phyloP scores from a whole-genome alignment of 192 early-diverging fungal genomes.

The Blastocladiella britannica region DNA sequence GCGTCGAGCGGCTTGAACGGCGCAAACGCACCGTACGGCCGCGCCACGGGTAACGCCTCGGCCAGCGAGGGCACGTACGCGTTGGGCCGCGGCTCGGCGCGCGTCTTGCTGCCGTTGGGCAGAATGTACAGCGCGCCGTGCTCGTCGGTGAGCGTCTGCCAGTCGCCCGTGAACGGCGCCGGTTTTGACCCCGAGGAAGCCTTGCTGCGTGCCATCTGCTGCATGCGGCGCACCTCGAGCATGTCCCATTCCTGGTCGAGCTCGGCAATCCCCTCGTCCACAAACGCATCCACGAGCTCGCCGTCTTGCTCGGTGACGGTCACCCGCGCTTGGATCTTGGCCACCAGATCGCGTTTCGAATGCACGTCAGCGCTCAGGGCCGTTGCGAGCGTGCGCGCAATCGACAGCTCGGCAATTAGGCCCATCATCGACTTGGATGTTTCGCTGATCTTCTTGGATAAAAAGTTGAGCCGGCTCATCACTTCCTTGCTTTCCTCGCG shows the following conservation, averaged over 20 bases:
- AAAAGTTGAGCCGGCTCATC: conserved; percentile 23
- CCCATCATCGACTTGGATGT: conserved; percentile 32
- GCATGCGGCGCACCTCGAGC: conserved; percentile 8
- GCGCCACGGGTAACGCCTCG: conserved; percentile 33
- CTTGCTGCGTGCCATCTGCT: conserved; percentile 1
- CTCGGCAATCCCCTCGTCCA: background rate
- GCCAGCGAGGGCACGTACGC: conserved; percentile 28
- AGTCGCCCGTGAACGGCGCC: too few relatives aligned
- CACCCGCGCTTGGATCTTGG: too few relatives aligned
- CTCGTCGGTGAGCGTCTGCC: background rate
- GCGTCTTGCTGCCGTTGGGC: conserved; percentile 19
- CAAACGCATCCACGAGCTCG: too few relatives aligned
- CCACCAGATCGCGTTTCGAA: background rate
- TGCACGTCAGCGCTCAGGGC: background rate
- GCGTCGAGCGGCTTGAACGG: conserved; percentile 32
- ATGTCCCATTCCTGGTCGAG: conserved; percentile 13
- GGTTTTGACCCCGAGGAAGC: too few relatives aligned
- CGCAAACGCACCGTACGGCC: conserved; percentile 30
- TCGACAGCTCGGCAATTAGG: conserved; percentile 32
- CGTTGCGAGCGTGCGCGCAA: conserved; percentile 36
- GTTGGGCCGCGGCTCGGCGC: conserved; percentile 32
- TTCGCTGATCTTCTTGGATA: conserved; percentile 28
- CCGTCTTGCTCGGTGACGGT: too few relatives aligned
- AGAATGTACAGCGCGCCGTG: conserved; percentile 3
- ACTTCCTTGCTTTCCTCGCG: conserved; percentile 20